These are phyloP conservation scores for Fusarium transvaalense DNA, from an alignment of 2,329 filamentous ascomycete species.

Conservation along the genomic window DNA sequence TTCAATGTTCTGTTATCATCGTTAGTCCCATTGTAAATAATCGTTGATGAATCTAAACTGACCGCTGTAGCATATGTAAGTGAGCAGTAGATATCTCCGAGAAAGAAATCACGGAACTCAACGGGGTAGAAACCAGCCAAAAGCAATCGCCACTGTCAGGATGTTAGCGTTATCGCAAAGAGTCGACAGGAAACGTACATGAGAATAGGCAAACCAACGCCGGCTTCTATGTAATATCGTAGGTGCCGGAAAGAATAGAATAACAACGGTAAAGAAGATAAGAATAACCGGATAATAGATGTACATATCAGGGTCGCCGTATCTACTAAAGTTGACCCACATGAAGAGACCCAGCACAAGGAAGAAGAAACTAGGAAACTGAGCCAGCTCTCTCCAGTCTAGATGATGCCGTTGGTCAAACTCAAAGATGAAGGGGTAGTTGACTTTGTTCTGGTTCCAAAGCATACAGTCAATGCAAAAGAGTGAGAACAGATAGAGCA, in stretches of 20 bases:
- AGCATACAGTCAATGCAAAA: conserved; percentile 88
- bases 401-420: conserved; percentile 88
- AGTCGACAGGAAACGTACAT: conserved; percentile 67
- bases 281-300: conserved; percentile 89
- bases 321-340: conserved; percentile 87
- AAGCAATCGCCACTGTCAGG: conserved; percentile 79
- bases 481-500: conserved; percentile 82
- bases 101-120: conserved; percentile 96
- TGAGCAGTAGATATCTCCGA: conserved; percentile 98
- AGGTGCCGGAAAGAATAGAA: conserved; percentile 82
- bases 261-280: conserved; percentile 73
- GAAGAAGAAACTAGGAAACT: conserved; percentile 88
- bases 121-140: conserved; percentile 91
- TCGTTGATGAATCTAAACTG: conserved; percentile 55
- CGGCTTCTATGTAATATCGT: conserved; percentile 81
- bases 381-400: conserved; percentile 89
- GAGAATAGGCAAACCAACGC: conserved; percentile 89
- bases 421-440: conserved; percentile 97
- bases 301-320: conserved; percentile 76
- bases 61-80: conserved; percentile 90
- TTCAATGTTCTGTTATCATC: conserved; percentile 77
- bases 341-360: conserved; percentile 83
- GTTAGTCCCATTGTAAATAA: conserved; percentile 15
- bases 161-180: conserved; percentile 18
- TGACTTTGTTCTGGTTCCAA: conserved; percentile 88